Conservation (phyloP, 2,329 filamentous ascomycete species). For the Ophiocordyceps polyrhachis-furcata region DNA sequence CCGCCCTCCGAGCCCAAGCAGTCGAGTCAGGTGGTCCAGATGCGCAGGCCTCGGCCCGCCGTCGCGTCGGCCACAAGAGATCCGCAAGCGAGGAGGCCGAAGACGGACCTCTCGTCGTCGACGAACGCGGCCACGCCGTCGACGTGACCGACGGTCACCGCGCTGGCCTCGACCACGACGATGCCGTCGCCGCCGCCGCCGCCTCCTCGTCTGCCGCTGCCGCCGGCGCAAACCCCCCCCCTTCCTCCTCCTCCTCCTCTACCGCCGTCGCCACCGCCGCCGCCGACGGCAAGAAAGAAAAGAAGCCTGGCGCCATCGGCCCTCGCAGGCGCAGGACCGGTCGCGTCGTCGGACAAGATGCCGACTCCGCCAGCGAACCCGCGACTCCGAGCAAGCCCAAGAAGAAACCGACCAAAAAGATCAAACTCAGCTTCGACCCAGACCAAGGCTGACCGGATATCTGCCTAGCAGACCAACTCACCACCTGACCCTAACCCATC, state of each 20-base stretch:
- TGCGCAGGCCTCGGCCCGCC: conserved; percentile 28
- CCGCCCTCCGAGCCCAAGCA: conserved; percentile 31
- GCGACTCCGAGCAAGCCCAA: conserved; percentile 11
- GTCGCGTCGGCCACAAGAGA: conserved; percentile 32
- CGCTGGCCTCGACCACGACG: conserved; percentile 14
- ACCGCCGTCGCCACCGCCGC: not conserved
- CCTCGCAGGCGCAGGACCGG: conserved; percentile 35
- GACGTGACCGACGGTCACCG: conserved; percentile 13
- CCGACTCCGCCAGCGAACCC: conserved; percentile 2
- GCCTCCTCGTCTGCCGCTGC: conserved; percentile 4
- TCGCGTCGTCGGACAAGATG: conserved; percentile 14
- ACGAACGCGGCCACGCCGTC: conserved; percentile 48
- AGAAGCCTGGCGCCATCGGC: conserved; percentile 11
- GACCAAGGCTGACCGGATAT: conserved; percentile 25
- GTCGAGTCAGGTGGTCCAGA: conserved; percentile 30
- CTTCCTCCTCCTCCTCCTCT: conserved; percentile 11
- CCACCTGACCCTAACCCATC: not conserved
- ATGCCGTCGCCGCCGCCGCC: not conserved
- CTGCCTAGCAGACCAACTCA: no score
- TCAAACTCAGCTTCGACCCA: conserved; percentile 49
- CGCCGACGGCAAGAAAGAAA: conserved; percentile 6
- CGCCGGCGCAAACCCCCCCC: conserved; percentile 15
- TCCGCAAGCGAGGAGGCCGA: conserved; percentile 53
- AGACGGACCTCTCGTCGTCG: conserved; percentile 56
- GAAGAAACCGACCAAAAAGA: conserved; percentile 38